These are phyloP conservation scores for Coemansia sp. DNA, from an alignment of 192 early-diverging fungal species.

Conservation along the genomic window DNA sequence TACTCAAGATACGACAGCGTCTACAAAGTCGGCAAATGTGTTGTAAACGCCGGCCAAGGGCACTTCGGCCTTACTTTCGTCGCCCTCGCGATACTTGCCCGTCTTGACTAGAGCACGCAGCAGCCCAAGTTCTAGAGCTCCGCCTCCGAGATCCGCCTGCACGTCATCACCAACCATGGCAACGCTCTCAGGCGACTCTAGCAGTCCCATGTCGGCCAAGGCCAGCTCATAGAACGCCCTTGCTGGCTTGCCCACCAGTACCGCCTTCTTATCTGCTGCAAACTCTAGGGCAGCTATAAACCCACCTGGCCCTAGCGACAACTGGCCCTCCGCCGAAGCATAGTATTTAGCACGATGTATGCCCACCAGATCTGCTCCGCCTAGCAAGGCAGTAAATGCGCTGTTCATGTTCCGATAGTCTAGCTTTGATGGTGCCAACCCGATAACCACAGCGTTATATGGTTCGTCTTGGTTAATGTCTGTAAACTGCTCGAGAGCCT, in stretches of 20 bases:
- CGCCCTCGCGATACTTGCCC: constrained; percentile 77
- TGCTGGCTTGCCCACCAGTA: constrained; percentile 81
- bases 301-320: constrained; percentile 85
- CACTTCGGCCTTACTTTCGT: constrained; percentile 59
- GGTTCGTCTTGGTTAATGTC: constrained; percentile 57
- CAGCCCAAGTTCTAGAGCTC: constrained; percentile 74
- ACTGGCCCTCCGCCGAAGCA: constrained; percentile 54
- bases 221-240: constrained; percentile 76
- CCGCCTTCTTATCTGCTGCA: constrained; percentile 63
- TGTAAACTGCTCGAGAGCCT: constrained; percentile 70
- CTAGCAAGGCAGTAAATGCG: constrained; percentile 71
- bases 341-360: constrained; percentile 85
- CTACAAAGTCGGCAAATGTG: constrained; percentile 67
- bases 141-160: constrained; percentile 75
- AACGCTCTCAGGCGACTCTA: constrained; percentile 53
- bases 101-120: constrained; percentile 67
- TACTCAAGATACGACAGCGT: constrained; percentile 52
- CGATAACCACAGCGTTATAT: constrained; percentile 77
- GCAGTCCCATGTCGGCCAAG: constrained; percentile 64
- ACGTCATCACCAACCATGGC: constrained; percentile 92
- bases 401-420: constrained; percentile 63
- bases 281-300: constrained; percentile 86
- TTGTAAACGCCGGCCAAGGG: constrained; percentile 58
- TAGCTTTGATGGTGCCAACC: constrained; percentile 65
- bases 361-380: constrained; percentile 66